Evolutionary conservation across 2,329 filamentous ascomycete genomes (phyloP).

Genomic region (Hypoxylon sp.): DNA sequence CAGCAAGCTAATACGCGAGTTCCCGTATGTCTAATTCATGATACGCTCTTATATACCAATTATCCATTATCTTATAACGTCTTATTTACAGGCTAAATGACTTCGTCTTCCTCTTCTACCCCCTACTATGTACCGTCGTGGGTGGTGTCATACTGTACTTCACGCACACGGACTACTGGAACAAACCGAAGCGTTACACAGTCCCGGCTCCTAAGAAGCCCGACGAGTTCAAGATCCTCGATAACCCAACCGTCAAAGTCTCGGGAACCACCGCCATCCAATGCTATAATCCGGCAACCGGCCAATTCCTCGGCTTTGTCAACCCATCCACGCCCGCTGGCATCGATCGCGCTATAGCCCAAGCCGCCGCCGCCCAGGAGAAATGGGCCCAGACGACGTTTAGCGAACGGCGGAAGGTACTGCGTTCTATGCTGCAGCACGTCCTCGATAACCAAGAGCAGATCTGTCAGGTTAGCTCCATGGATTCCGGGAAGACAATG

Average conservation of each 20-base stretch:
- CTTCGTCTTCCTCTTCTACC: constrained; percentile 38
- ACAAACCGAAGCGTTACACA: constrained; percentile 69
- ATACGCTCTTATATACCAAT: background rate
- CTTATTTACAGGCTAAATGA: constrained; percentile 43
- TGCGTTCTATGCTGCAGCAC: constrained; percentile 85
- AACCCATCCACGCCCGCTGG: constrained; percentile 82
- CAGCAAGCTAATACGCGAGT: constrained; percentile 45
- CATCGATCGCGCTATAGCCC: constrained; percentile 83
- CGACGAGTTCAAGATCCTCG: constrained; percentile 70
- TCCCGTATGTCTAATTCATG: constrained; percentile 49
- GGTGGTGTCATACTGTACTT: constrained; percentile 47
- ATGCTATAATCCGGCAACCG: constrained; percentile 92
- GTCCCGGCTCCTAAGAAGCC: constrained; percentile 75
- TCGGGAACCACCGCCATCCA: constrained; percentile 78
- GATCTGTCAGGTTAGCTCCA: constrained; percentile 86
- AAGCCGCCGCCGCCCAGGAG: constrained; percentile 80
- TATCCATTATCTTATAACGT: constrained; percentile 26
- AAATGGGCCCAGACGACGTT: constrained; percentile 86
- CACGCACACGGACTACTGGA: constrained; percentile 48
- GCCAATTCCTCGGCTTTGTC: constrained; percentile 82
- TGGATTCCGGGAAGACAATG: constrained; percentile 97
- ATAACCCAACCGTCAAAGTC: constrained; percentile 74
- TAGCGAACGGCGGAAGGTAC: constrained; percentile 80
- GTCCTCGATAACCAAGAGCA: constrained; percentile 90
- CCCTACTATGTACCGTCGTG: constrained; percentile 44